phyloP scores from a whole-genome alignment of 768 basidiomycete genomes.

The Leccinellum luteum region DNA sequence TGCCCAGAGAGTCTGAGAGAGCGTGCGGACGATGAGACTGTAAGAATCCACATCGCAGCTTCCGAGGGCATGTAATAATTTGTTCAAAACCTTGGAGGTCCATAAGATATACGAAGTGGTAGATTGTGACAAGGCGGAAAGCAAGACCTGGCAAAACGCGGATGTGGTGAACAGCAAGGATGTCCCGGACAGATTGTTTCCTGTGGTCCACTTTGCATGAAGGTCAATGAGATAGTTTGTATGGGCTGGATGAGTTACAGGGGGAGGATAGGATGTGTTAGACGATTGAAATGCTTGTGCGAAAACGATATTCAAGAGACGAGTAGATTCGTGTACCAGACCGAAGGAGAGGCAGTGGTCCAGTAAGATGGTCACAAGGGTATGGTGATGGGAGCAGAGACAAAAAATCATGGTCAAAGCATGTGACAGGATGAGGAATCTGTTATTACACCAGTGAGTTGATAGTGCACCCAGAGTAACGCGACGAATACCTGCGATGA shows the following conservation, averaged over 20 bases:
- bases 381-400: slow-evolving; percentile 45
- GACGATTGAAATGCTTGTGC: slow-evolving; percentile 35
- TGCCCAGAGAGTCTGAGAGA: slow-evolving; percentile 25
- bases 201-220: slow-evolving; percentile 36
- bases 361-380: slow-evolving; percentile 47
- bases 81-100: slow-evolving; percentile 42
- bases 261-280: slow-evolving; percentile 22
- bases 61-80: slow-evolving; percentile 33
- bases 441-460: slow-evolving; percentile 20
- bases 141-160: slow-evolving; percentile 24
- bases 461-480: slow-evolving; percentile 3
- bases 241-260: slow-evolving; percentile 45
- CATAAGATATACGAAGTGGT: slow-evolving; percentile 39
- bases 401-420: slow-evolving; percentile 48
- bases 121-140: slow-evolving; percentile 14
- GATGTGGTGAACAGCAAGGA: slow-evolving; percentile 26
- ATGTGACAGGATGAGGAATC: slow-evolving; percentile 51
- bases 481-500: slow-evolving; percentile 44
- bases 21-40: slow-evolving; percentile 27
- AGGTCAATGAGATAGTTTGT: slow-evolving; percentile 47
- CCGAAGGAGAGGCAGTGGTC: slow-evolving; percentile 47
- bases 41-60: slow-evolving; percentile 33
- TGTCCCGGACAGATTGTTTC: slow-evolving; percentile 4
- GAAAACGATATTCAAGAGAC: slow-evolving; percentile 43
- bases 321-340: slow-evolving; percentile 42